phyloP scores from a whole-genome alignment of 371 early-diverging fungal genomes.

The Mucor saturninus region DNA sequence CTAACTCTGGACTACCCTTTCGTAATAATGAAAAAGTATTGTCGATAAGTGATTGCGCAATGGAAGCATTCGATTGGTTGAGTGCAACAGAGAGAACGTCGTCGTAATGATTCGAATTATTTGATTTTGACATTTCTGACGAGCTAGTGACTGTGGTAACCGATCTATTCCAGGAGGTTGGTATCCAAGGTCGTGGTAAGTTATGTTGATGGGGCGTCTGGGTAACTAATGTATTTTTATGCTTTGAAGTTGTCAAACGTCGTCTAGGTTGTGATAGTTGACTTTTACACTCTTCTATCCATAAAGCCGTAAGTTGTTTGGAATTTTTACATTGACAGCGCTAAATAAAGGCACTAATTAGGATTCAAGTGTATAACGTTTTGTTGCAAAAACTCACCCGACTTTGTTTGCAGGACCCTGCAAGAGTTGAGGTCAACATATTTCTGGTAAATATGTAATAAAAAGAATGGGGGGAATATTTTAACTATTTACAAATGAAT shows the following conservation, averaged over 20 bases:
- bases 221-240: neutral
- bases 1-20: conserved; percentile 33
- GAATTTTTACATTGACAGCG: conserved; percentile 5
- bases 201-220: neutral
- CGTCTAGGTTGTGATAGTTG: neutral
- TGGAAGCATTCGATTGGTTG: conserved; percentile 44
- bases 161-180: conserved; percentile 2
- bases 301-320: neutral
- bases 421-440: conserved; percentile 20
- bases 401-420: conserved; percentile 24
- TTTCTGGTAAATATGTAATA: neutral
- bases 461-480: too few species aligned
- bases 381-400: conserved; percentile 5
- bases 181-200: neutral
- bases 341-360: neutral
- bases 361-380: neutral
- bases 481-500: neutral
- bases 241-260: neutral
- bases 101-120: conserved; percentile 7
- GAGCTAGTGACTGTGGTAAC: neutral
- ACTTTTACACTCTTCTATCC: conserved; percentile 3
- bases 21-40: conserved; percentile 31
- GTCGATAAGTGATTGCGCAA: conserved; percentile 39
- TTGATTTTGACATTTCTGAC: neutral
- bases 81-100: conserved; percentile 39